Evolutionary conservation across 768 basidiomycete species (phyloP), one percentile per base, ranked within the genome.

Genomic region (Guyanaporus albipodus): DNA sequence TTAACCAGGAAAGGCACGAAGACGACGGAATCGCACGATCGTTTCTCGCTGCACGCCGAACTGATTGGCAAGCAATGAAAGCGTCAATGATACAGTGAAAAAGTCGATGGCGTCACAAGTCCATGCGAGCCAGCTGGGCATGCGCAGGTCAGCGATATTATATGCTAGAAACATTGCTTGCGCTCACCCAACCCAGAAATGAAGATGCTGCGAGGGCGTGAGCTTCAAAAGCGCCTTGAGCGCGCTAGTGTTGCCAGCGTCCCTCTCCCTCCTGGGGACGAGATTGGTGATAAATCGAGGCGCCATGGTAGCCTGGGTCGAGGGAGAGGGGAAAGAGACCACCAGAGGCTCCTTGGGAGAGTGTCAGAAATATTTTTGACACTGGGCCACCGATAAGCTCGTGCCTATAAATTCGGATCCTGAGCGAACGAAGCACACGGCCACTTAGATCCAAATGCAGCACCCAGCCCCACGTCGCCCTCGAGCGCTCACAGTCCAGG

Each of bases 51-150:
- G 6, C 46, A 67, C 70, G 33, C 60, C 46, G 46, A 87, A 87
- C 55, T 84, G 77, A 0, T 37, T 48, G 24, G 68, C 54, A 4
- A 87, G 70, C 33, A 61, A 56, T 6, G 67, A 56, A 17, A 85
- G 70, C 36, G 74, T 79, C 52, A 85, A 73, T 11, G 82, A 80
- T 5, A 85, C 91, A 10, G 79, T 76, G 70, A 92, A 93, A 67
- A 88, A 92, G 62, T 92, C 91, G 61, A 89, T 79, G 0, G 89
- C 87, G 59, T 91, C 90, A 65, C 80, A 83, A 3, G 83, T 86
- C 91, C 91, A 93, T 0, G 88, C 87, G 11, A 92, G 70, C 84
- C 85, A 91, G 32, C 83, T 85, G 53, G 17, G 29, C 1, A n/a
- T 8, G 8, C 4, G 15, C 3, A 4, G 4, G 15, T 55, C 22